phyloP scores from a whole-genome alignment of 2,329 filamentous ascomycete species.

The Verticillium isaacii region DNA sequence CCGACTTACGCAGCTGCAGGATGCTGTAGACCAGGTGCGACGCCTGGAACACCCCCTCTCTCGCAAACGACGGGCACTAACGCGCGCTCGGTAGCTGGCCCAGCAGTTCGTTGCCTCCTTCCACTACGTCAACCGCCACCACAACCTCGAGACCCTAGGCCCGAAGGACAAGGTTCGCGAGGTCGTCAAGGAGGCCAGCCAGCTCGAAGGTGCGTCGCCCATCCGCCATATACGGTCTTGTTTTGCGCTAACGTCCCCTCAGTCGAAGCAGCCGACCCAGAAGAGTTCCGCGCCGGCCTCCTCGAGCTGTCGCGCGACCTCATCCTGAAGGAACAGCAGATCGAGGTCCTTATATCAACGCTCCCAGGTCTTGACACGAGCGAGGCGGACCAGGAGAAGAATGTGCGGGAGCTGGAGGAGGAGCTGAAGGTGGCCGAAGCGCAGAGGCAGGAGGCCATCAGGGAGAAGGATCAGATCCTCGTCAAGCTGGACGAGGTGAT shows the following conservation, averaged over 20 bases:
- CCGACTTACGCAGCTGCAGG: conserved; percentile 76
- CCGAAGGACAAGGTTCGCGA: conserved; percentile 56
- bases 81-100: conserved; percentile 45
- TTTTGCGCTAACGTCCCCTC: neutral
- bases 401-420: conserved; percentile 60
- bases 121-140: conserved; percentile 63
- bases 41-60: neutral
- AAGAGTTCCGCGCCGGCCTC: conserved; percentile 63
- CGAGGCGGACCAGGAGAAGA: conserved; percentile 68
- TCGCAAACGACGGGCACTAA: neutral
- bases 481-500: conserved; percentile 57
- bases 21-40: conserved; percentile 73
- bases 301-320: conserved; percentile 72
- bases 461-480: conserved; percentile 58
- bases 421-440: conserved; percentile 59
- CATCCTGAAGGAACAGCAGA: conserved; percentile 77
- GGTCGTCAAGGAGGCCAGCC: conserved; percentile 47
- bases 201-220: conserved; percentile 40
- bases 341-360: conserved; percentile 69
- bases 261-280: conserved; percentile 58
- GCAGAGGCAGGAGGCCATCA: conserved; percentile 57
- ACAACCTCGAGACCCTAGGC: conserved; percentile 58
- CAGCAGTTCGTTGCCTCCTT: conserved; percentile 65
- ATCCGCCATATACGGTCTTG: neutral
- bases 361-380: conserved; percentile 76